These are phyloP conservation scores for Hibiscus mutabilis DNA, from an alignment of 345 rosid genomes.

Conservation along the genomic window DNA sequence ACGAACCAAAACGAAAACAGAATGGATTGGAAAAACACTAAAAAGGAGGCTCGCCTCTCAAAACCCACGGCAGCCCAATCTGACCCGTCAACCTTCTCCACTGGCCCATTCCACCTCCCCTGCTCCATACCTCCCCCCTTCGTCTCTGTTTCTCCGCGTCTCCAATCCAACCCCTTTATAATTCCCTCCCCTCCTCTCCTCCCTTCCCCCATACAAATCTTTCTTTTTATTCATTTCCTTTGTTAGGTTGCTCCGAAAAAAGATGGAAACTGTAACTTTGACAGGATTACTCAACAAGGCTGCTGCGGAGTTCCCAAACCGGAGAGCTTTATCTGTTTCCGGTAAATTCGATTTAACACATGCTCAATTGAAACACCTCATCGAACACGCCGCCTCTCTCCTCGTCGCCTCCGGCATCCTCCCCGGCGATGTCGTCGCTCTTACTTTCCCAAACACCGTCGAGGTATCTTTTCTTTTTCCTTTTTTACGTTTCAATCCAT, in stretches of 20 bases:
- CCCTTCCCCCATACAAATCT: not conserved
- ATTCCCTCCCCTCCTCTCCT: not conserved
- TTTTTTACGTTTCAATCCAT: not conserved
- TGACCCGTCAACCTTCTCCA: slow-evolving; percentile 3
- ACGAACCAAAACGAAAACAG: not conserved
- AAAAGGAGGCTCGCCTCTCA: not conserved
- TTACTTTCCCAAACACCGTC: slow-evolving; percentile 56
- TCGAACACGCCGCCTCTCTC: slow-evolving; percentile 51
- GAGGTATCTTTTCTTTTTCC: slow-evolving; percentile 37
- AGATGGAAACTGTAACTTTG: slow-evolving; percentile 35
- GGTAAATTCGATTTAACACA: slow-evolving; percentile 43
- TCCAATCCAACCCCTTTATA: not conserved
- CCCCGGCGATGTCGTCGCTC: slow-evolving; percentile 58
- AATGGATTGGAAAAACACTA: not conserved
- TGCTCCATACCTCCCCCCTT: not conserved
- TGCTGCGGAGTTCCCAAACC: slow-evolving; percentile 35
- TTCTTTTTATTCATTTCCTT: not conserved
- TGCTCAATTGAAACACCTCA: slow-evolving; percentile 26
- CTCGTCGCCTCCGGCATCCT: slow-evolving; percentile 43
- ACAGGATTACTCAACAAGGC: slow-evolving; percentile 39
- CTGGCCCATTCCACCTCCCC: not conserved
- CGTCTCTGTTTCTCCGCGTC: not conserved
- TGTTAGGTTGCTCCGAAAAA: not conserved
- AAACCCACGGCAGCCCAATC: slow-evolving; percentile 6
- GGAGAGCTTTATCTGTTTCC: slow-evolving; percentile 36